Evolutionary conservation across 1,284 basidiomycete genomes (phyloP), one percentile per base, ranked within the genome.

Genomic region (Austroboletus novae-zelandiae): DNA sequence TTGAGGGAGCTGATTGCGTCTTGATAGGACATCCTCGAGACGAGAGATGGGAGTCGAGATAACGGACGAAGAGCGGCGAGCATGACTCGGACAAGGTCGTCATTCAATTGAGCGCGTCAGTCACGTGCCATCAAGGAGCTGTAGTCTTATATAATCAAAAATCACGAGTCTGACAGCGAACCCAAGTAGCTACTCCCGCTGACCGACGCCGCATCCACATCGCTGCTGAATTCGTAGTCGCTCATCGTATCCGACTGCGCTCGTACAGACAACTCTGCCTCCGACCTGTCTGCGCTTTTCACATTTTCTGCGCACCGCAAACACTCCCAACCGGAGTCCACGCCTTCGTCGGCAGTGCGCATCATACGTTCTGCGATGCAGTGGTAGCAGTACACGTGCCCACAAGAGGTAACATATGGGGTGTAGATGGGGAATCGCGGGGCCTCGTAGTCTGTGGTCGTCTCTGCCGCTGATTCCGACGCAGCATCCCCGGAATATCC

Each of bases 1-100:
- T 99, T 99, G 53, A 99, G 81, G 50, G 83, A 77, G 50, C 87
- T 80, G 58, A 99, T 82, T 0, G 97, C 97, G 56, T 94, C 89
- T 59, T 79, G 73, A 62, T 91, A 91, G 3, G 83, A 76, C 77
- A 83, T 80, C 55, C 76, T 68, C 41, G 55, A 59, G 50, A 43
- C 34, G 23, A 53, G 47, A 51, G 52, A 49, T 42, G 51, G 43
- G 37, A 35, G 35, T 20, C 44, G 44, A 40, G 32, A 46, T 32
- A 40, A 36, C 20, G 43, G 39, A 45, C 56, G 56, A 46, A 48
- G 53, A 29, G 52, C 25, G 42, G 11, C 15, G 13, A 11, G 32
- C 32, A 34, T 34, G 13, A 34, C 11, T 14, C 32, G 13, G 15
- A 15, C 15, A 27, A 5, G 4, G 25, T 27, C 25, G 25, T 9